Conservation (phyloP, 1,284 basidiomycete species). For the Sporisorium scitamineum region DNA sequence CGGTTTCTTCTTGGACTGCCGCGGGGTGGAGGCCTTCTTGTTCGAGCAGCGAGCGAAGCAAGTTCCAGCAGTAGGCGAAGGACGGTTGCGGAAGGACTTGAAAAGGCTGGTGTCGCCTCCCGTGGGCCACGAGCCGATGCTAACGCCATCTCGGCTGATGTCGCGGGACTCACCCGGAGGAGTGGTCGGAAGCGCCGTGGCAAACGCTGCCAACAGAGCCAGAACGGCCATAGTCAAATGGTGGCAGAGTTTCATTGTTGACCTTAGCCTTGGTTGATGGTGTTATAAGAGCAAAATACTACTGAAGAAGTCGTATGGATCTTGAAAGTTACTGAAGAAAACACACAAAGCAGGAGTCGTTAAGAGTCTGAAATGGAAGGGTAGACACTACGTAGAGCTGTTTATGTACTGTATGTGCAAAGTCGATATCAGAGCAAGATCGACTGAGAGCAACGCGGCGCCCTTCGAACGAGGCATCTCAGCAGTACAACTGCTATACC, state of each 20-base stretch:
- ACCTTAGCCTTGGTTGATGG: neutral
- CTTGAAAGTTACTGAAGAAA: no score
- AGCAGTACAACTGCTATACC: no score
- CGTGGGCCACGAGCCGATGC: constrained; percentile 6
- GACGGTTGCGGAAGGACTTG: constrained; percentile 10
- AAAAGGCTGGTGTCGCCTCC: constrained; percentile 1
- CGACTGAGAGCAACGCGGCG: no score
- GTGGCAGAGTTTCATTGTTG: constrained; percentile 13
- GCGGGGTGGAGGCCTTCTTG: neutral
- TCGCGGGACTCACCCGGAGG: neutral
- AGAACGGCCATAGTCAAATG: constrained; percentile 24
- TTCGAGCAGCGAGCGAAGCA: neutral
- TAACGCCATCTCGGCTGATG: constrained; percentile 1
- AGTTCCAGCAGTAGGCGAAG: neutral
- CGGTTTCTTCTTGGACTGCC: neutral
- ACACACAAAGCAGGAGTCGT: no score
- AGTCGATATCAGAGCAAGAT: no score
- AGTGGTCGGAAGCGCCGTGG: constrained; percentile 10
- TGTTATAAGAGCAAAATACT: neutral
- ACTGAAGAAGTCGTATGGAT: neutral
- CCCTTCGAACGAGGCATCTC: no score
- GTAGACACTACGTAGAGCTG: no score
- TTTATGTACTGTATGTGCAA: no score
- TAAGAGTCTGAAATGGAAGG: no score
- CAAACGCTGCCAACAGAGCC: constrained; percentile 12